phyloP scores from a whole-genome alignment of 805 yeast genomes.

The Saturnispora zaruensis region DNA sequence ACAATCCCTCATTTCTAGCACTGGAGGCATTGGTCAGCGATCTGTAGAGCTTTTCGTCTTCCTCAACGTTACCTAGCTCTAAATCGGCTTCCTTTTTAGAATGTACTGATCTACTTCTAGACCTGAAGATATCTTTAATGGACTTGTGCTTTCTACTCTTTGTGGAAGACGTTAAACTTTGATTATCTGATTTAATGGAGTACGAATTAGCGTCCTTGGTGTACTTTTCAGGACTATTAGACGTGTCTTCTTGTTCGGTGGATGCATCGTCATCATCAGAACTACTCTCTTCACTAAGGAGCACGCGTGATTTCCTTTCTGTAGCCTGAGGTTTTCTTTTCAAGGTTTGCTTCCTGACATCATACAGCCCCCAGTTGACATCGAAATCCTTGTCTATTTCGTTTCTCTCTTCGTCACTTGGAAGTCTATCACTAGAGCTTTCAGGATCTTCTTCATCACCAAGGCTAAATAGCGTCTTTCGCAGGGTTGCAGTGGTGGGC shows the following conservation, averaged over 20 bases:
- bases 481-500: not conserved
- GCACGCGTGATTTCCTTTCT: slow-evolving; percentile 2
- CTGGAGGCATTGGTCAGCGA: not conserved
- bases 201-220: slow-evolving; percentile 4
- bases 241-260: slow-evolving; percentile 16
- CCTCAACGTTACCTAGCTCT: not conserved
- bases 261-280: slow-evolving; percentile 22
- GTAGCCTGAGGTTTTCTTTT: slow-evolving; percentile 7
- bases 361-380: slow-evolving; percentile 15
- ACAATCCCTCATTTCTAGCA: slow-evolving; percentile 2
- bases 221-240: not conserved
- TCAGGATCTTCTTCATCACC: slow-evolving; percentile 2
- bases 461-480: slow-evolving; percentile 1
- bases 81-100: slow-evolving; percentile 3
- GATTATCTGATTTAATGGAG: not conserved
- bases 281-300: slow-evolving; percentile 4
- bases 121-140: slow-evolving; percentile 7
- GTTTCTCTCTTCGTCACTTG: slow-evolving; percentile 4
- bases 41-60: not conserved
- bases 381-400: slow-evolving; percentile 29
- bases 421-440: not conserved
- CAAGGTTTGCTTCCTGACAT: slow-evolving; percentile 3
- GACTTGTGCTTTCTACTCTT: not conserved
- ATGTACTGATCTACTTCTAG: slow-evolving; percentile 9
- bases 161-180: not conserved